A percentile compares a stretch with the other conserved stretches of the same genome.
Evolutionary conservation across 2,329 filamentous ascomycete species (phyloP).

Genomic region (Cercospora zeina): DNA sequence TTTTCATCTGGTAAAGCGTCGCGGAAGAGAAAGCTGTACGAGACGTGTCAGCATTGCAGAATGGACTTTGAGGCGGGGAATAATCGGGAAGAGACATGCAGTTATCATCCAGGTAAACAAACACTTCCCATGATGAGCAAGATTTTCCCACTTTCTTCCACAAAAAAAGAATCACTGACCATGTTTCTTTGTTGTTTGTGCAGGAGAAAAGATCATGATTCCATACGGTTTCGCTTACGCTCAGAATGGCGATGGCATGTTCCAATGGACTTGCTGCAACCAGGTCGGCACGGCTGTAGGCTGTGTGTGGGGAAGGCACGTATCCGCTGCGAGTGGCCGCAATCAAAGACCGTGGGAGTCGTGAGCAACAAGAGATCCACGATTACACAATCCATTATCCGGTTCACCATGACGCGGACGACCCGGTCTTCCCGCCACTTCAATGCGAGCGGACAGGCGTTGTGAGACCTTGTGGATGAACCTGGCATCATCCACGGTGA

Average conservation of each 20-base stretch:
- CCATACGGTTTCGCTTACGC: constrained; percentile 13
- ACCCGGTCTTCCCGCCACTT: background rate
- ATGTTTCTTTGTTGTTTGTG: background rate
- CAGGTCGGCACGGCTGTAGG: constrained; percentile 10
- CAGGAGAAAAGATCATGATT: background rate
- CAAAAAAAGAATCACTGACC: background rate
- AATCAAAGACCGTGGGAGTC: constrained; percentile 4
- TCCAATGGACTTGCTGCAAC: constrained; percentile 20
- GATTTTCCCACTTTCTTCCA: too few species aligned
- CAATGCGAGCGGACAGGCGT: too few species aligned
- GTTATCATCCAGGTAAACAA: constrained; percentile 16
- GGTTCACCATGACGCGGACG: background rate
- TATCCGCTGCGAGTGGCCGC: constrained; percentile 1
- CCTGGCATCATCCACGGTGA: too few species aligned
- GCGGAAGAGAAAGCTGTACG: constrained; percentile 14
- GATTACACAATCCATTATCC: background rate
- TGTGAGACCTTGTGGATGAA: too few species aligned
- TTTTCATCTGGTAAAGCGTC: background rate
- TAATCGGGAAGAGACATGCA: constrained; percentile 14
- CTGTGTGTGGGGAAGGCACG: constrained; percentile 20
- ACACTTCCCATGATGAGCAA: too few species aligned
- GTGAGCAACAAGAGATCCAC: background rate
- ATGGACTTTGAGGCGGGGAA: constrained; percentile 17
- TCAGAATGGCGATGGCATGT: constrained; percentile 8
- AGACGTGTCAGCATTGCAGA: constrained; percentile 19